Conservation (phyloP, 129 eudicot species). For the Dittrichia graveolens region DNA sequence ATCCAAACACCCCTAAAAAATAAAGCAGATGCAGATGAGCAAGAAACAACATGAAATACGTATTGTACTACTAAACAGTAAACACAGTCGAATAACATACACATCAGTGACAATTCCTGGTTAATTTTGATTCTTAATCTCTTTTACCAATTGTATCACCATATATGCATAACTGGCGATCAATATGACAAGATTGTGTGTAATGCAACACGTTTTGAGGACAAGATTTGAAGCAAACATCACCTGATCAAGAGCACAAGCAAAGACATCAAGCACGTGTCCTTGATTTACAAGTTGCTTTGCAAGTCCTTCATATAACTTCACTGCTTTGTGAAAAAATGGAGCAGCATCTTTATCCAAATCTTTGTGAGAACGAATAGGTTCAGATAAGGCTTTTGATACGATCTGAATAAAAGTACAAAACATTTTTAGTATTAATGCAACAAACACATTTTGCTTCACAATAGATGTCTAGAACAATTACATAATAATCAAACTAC, state of each 20-base stretch:
- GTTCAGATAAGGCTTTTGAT: constrained; percentile 79
- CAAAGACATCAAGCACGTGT: constrained; percentile 94
- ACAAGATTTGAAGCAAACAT: constrained; percentile 16
- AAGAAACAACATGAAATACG: too few species aligned
- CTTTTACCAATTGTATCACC: not conserved
- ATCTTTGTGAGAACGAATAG: constrained; percentile 97
- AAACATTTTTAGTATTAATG: constrained; percentile 13
- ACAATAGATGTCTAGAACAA: too few species aligned
- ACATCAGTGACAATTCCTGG: not conserved
- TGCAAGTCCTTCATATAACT: constrained; percentile 86
- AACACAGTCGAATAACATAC: not conserved
- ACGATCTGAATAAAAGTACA: constrained; percentile 59
- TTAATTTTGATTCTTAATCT: constrained; percentile 5
- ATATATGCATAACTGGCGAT: not conserved
- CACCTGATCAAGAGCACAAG: constrained; percentile 99
- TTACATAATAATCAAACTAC: not conserved
- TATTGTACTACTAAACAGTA: too few species aligned
- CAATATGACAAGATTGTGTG: not conserved
- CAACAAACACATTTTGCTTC: not conserved
- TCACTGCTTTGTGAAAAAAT: constrained; percentile 84
- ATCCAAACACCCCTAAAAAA: too few species aligned
- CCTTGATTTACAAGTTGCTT: constrained; percentile 97
- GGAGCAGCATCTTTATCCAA: constrained; percentile 94
- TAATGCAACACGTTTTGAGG: too few species aligned
- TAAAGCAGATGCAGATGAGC: too few species aligned